phyloP scores from a whole-genome alignment of 2,329 filamentous ascomycete species.

The Alternaria atra region DNA sequence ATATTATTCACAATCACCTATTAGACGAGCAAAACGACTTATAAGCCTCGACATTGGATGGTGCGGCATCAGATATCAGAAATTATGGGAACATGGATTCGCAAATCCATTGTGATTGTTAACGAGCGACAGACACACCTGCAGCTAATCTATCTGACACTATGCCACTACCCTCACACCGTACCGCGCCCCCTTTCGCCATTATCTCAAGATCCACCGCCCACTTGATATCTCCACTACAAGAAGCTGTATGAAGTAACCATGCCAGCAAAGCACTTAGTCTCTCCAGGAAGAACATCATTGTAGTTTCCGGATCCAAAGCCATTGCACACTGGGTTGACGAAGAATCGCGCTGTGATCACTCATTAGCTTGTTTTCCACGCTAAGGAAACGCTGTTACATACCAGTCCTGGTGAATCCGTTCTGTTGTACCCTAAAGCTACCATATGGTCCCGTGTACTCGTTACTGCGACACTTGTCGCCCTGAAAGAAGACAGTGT shows the following conservation, averaged over 20 bases:
- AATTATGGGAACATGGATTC: neutral
- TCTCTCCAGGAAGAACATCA: constrained; percentile 3
- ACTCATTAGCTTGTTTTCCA: neutral
- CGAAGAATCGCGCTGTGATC: constrained; percentile 6
- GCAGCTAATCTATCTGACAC: neutral
- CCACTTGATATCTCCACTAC: neutral
- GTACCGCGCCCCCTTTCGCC: neutral
- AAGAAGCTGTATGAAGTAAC: constrained; percentile 2
- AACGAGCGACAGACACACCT: neutral
- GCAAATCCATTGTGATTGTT: neutral
- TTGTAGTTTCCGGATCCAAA: neutral
- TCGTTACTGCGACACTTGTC: neutral
- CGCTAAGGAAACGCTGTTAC: neutral
- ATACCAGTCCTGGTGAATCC: constrained; percentile 2
- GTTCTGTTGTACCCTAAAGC: constrained; percentile 1
- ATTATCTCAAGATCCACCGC: neutral
- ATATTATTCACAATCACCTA: neutral
- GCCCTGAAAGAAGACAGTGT: constrained; percentile 13
- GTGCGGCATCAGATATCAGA: neutral
- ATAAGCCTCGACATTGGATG: neutral
- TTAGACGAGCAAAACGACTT: neutral
- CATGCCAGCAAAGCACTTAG: neutral
- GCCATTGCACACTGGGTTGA: constrained; percentile 2
- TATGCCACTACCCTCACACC: neutral
- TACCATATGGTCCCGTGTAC: constrained; percentile 5